Evolutionary conservation across 441 rosid species (phyloP), one percentile per base, ranked within the genome.

Genomic region (Arabidopsis lyrata): DNA sequence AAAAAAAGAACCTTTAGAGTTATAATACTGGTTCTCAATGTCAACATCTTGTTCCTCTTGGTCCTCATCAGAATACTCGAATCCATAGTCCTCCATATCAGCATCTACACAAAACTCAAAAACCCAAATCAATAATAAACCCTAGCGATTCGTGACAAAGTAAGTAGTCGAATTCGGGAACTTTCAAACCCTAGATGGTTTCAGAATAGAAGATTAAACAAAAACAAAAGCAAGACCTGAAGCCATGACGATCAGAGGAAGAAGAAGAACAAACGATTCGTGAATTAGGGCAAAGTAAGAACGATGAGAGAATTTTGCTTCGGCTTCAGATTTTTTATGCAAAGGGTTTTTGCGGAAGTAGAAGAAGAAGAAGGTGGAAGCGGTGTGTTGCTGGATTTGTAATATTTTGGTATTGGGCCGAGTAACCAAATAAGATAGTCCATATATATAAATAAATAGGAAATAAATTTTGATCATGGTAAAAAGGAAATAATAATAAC

Each of bases 81-180:
- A 90, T 44, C 99, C 99, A 62, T 95, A 95, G 78, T 95, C 99
- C 74, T 93, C 99, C 99, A 95, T 95, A 84, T 95, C 99, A 31
- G 97, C 98, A 87, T 95, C 99, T 95, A 85, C 71, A 61, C 61
- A 42, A 16, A 39, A 0, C 5, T 42, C 22, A 5, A 14, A 57
- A 66, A 41, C 2, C 31, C n/a, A 53, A 10, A 73, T 78, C 63
- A 66, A 65, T 50, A 22, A 1, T 22, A 66, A 57, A 57, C 32
- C 60, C 31, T 16, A 55, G 39, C 36, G 32, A 66, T 36, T 59
- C 48, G 22, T 13, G 35, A 32, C 18, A 2, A 24, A 50, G 15
- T 24, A 50, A 38, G 5, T 3, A 39, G 18, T 36, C 31, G 20
- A 34, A 58, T 16, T 47, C n/a, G 34, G 4, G 15, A 67, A 29